Evolutionary conservation across 2,329 filamentous ascomycete genomes (phyloP), one percentile per base, ranked within the genome.

Genomic region (Diaporthe velutina): DNA sequence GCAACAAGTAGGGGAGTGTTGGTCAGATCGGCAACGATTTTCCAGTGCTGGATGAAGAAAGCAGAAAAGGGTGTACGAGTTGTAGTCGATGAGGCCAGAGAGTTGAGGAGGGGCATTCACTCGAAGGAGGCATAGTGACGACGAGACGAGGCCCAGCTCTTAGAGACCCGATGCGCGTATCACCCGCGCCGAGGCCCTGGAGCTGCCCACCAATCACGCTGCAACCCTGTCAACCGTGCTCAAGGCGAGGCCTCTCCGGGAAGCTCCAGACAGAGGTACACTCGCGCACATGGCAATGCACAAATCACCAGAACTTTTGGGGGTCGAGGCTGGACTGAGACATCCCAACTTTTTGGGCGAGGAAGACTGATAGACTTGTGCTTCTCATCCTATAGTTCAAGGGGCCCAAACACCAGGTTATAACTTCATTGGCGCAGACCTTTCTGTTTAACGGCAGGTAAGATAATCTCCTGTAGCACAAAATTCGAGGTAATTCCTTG

Each of bases 71-170:
- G 8, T 54, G 64, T 12, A 28, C 30, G 38, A 17, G 45, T 67
- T 52, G 48, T n/a, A 4, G 64, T 68, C 38, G 33, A 60, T 60
- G 40, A 68, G 48, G 17, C n/a, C 33, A 30, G 48, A 3, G 8
- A 28, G 22, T 25, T 30, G 64, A 68, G 33, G 64, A 67, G 48
- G 64, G 64, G 64, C 64, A 68, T 7, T 19, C 33, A 7, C 33
- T 10, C 33, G 25, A 15, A 38, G n/a, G 33, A 52, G 33, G 64
- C 64, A 67, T 40, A 67, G 45, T 67, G 64, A 68, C 64, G 64
- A 68, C 64, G 64, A 68, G 64, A 54, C 64, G 64, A 68, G 33
- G 28, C 61, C 64, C 48, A 68, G 64, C 48, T 67, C 15, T n/a
- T 38, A 67, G 13, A 52, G 64, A 52, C 64, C 48, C 48, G 33